Percentiles rank a stretch among this genome's conserved stretches.
Evolutionary conservation across 1,284 basidiomycete species (phyloP).

Genomic region (Rhodotorula sp.): DNA sequence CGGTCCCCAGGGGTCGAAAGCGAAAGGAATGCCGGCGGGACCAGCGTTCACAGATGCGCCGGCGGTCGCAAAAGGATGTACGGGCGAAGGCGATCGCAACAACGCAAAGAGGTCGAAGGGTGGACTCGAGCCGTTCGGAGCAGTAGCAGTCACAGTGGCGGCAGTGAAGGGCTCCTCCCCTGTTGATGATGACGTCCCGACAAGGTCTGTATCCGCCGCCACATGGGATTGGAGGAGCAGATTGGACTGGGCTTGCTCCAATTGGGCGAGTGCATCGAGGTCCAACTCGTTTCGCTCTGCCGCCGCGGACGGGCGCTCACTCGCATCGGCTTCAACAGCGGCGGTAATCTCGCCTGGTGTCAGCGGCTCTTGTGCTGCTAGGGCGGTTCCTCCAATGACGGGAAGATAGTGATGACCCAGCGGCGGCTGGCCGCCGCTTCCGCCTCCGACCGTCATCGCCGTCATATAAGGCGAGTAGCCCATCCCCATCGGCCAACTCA

Average conservation of each 20-base stretch:
- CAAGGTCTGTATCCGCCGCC: background rate
- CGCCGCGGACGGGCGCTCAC: too few species aligned
- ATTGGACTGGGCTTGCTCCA: background rate
- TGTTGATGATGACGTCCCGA: background rate
- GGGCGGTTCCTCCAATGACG: too few species aligned
- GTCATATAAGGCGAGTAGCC: background rate
- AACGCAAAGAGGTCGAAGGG: constrained; percentile 14
- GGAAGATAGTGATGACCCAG: too few species aligned
- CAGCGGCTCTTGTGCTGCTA: background rate
- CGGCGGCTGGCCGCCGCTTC: too few species aligned
- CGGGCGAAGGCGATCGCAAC: constrained; percentile 8
- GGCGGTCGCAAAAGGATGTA: constrained; percentile 7
- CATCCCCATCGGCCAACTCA: background rate
- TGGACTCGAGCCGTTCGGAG: background rate
- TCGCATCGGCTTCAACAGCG: too few species aligned
- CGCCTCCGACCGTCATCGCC: background rate
- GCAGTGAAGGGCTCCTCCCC: background rate
- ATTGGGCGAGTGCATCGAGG: background rate
- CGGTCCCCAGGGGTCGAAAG: background rate
- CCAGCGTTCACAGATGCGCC: background rate
- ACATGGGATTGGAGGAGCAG: background rate
- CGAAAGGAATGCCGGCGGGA: background rate
- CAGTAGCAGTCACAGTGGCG: too few species aligned
- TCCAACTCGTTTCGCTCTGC: background rate
- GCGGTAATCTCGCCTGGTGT: too few species aligned